Conservation (phyloP, 176 grass and related monocot species). For the Musa acuminata region DNA sequence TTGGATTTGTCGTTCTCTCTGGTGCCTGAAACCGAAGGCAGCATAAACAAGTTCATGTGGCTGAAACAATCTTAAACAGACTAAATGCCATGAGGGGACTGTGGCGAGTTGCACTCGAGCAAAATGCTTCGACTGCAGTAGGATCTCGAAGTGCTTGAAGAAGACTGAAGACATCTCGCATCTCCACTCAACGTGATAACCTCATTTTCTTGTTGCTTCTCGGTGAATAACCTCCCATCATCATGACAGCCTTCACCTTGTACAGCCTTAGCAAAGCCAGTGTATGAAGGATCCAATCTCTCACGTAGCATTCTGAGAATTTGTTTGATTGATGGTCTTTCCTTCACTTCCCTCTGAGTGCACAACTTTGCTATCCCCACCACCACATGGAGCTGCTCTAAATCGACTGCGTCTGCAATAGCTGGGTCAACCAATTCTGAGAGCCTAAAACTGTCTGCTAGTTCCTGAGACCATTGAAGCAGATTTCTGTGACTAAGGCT, state of each 20-base stretch:
- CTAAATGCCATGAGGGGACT: constrained; percentile 40
- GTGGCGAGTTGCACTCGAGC: constrained; percentile 54
- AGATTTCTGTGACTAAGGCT: constrained; percentile 35
- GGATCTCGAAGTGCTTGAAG: constrained; percentile 72
- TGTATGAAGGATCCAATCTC: constrained; percentile 58
- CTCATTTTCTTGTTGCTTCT: constrained; percentile 32
- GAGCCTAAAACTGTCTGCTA: constrained; percentile 54
- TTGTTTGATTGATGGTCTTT: constrained; percentile 80
- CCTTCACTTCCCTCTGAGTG: constrained; percentile 48
- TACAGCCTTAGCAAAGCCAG: constrained; percentile 50
- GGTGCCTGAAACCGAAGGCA: not conserved
- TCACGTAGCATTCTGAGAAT: constrained; percentile 80
- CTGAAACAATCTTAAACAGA: constrained; percentile 18
- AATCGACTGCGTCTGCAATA: constrained; percentile 60
- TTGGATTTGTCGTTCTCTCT: not conserved
- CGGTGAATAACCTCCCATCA: constrained; percentile 27
- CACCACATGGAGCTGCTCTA: constrained; percentile 72
- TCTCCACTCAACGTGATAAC: constrained; percentile 42
- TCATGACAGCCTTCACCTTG: constrained; percentile 52
- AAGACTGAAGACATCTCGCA: constrained; percentile 52
- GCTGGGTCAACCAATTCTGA: constrained; percentile 61
- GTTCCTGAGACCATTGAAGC: constrained; percentile 52
- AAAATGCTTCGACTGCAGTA: constrained; percentile 72
- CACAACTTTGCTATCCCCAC: constrained; percentile 74
- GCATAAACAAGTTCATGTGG: not conserved